Evolutionary conservation across 306 rosid genomes (phyloP), one percentile per base, ranked within the genome.

Genomic region (Corylus americana): DNA sequence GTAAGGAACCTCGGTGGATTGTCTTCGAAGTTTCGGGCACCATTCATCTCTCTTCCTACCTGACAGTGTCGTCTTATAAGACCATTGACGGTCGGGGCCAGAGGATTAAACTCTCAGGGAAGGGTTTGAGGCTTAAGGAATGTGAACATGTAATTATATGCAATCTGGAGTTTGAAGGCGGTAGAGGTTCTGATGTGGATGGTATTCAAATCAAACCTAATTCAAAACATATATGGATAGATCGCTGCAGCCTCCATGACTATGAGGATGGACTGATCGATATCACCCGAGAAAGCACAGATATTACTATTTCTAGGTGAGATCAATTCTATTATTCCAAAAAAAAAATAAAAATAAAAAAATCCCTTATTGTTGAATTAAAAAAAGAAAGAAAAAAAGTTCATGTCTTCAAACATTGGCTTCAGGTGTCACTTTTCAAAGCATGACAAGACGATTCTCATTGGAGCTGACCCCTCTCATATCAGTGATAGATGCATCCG

Each of bases 131-230:
- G 83, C 77, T 96, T 73, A 96, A 96, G 89, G 96, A 91, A 82
- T 91, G 97, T 71, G 96, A 96, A 62, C 99, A 93, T 80, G 97
- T 93, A 3, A 96, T 96, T 59, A 71, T 96, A n/a, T 96, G 99
- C 89, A 93, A 96, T 83, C 78, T 96, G 70, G 97, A 88, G 92
- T 86, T 96, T 14, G 97, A 91, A 90, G 99, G 97, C 49, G 99
- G 99, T 17, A 89, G 93, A 86, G 99, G 99, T 3, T 87, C 86
- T 42, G 98, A 96, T 89, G 94, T 83, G 37, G 99, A 96, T 83
- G 99, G 81, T 69, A 93, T 96, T 85, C 99, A 96, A 86, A 96
- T 96, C 39, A 96, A 96, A 69, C 99, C 99, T 22, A 96, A 96
- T 51, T 91, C 97, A n/a, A 88, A 89, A 78, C 93, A 96, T 74